phyloP scores from a whole-genome alignment of 1,284 basidiomycete genomes.

The Fomes fomentarius region DNA sequence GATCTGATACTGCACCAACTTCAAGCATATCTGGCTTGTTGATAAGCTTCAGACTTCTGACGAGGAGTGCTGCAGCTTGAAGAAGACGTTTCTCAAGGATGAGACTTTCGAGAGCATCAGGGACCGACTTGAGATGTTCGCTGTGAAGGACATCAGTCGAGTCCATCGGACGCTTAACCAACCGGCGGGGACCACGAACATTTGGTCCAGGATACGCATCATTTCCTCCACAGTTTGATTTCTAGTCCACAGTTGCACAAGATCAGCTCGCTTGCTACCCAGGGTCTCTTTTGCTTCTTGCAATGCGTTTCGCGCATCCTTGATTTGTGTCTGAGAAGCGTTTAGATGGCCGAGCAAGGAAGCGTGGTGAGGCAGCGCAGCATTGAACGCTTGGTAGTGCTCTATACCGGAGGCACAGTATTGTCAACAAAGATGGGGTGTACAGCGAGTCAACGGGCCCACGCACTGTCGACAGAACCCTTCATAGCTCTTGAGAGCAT shows the following conservation, averaged over 20 bases:
- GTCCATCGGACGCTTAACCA: not conserved
- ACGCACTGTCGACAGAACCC: conserved; percentile 84
- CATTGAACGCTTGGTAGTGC: conserved; percentile 91
- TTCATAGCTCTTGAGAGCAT: conserved; percentile 79
- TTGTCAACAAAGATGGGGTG: not conserved
- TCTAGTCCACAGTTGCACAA: conserved; percentile 84
- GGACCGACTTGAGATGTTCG: conserved; percentile 89
- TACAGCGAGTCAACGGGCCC: not conserved
- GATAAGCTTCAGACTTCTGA: conserved; percentile 88
- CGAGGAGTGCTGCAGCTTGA: conserved; percentile 87
- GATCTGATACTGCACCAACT: conserved; percentile 90
- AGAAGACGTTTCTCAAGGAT: conserved; percentile 95
- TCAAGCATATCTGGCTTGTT: conserved; percentile 93
- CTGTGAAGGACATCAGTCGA: conserved; percentile 44
- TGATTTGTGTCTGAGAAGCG: conserved; percentile 74
- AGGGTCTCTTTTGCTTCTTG: conserved; percentile 80
- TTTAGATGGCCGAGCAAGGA: conserved; percentile 72
- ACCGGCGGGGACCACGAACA: conserved; percentile 54
- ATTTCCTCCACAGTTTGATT: conserved; percentile 89
- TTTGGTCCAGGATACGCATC: conserved; percentile 87
- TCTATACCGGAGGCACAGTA: conserved; percentile 51
- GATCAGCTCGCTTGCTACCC: conserved; percentile 79
- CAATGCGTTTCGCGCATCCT: conserved; percentile 72
- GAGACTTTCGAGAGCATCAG: conserved; percentile 91
- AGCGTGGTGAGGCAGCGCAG: conserved; percentile 87